A percentile compares a stretch with the other conserved stretches of the same genome.
Conservation (phyloP, 352 stramenopile genomes). For the Globisporangium polare region DNA sequence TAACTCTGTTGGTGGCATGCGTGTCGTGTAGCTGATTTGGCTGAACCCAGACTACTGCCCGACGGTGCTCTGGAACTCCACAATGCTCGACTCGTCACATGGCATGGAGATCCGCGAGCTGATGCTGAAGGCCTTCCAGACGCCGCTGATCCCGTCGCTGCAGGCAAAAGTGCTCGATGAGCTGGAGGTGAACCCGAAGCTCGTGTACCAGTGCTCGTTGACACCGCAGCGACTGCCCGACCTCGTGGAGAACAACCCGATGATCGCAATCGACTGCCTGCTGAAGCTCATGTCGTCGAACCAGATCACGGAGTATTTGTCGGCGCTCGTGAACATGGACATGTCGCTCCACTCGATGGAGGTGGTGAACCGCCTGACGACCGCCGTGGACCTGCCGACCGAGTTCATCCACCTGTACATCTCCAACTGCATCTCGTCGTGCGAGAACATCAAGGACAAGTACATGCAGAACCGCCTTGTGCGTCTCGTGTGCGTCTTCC, state of each 20-base stretch:
- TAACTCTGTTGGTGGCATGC: not conserved
- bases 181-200: slow-evolving; percentile 84
- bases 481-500: slow-evolving; percentile 97
- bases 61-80: slow-evolving; percentile 88
- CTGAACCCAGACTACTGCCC: slow-evolving; percentile 91
- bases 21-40: slow-evolving; percentile 66
- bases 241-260: slow-evolving; percentile 98
- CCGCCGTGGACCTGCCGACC: slow-evolving; percentile 90
- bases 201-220: slow-evolving; percentile 92
- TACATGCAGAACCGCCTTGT: slow-evolving; percentile 98
- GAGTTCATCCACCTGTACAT: slow-evolving; percentile 99
- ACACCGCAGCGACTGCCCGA: slow-evolving; percentile 93
- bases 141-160: slow-evolving; percentile 81
- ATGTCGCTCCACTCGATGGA: slow-evolving; percentile 99
- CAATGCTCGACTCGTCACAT: slow-evolving; percentile 85
- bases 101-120: slow-evolving; percentile 86
- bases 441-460: slow-evolving; percentile 98
- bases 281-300: slow-evolving; percentile 89
- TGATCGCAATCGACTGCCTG: slow-evolving; percentile 96
- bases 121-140: slow-evolving; percentile 89
- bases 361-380: slow-evolving; percentile 93
- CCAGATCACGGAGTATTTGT: slow-evolving; percentile 96
- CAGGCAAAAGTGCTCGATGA: slow-evolving; percentile 89
- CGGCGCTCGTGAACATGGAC: slow-evolving; percentile 97
- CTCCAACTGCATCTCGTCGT: slow-evolving; percentile 98